Base-by-base conservation (phyloP, 176 grass and related monocot species). In the sorghum (Sorghum bicolor) region DNA sequence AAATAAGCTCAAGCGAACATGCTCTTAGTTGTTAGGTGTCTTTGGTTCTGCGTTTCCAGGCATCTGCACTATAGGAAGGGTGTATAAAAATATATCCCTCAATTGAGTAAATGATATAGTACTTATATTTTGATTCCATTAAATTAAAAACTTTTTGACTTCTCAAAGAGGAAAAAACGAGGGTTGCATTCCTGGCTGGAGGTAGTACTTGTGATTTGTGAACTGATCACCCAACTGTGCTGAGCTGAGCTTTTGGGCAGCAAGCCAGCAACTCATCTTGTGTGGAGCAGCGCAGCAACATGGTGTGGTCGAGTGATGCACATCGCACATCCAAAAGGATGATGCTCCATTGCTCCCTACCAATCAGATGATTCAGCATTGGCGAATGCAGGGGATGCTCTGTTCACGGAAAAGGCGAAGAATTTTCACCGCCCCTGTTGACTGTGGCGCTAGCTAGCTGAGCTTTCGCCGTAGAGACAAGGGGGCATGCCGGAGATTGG, bases 391-490 rank as follows among this genome's bases (percentile, higher is more conserved):
- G n/a, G 24, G 2, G 24, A 22, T 13, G 12, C 1, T 6, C 29
- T 67, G 16, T 65, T 65, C 9, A 33, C 4, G 0, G n/a, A 10
- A 5, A 32, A 13, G 20, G 74, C 41, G 9, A 64, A 38, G 12
- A 33, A 8, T 64, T 53, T 72, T 10, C 80, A n/a, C 48, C 29
- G 10, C 31, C 19, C 12, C 15, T 37, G 20, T 17, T 36, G 83
- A 45, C 5, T 43, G 40, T 16, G 45, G 40, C 15, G 24, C n/a
- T 8, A 8, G 6, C 36, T 3, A 45, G 40, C 24, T 47, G 70
- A 74, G 26, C 15, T 32, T 34, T 75, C 78, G 64, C 9, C 19
- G 58, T 19, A 17, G 31, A 75, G 70, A 87, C 47, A 82, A 76
- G 30, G 4, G 44, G 26, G 44, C 48, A 38, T 63, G 82, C 62